Evolutionary conservation across 768 basidiomycete genomes (phyloP), one percentile per base, ranked within the genome.

Genomic region (Lactifluus echinatus): DNA sequence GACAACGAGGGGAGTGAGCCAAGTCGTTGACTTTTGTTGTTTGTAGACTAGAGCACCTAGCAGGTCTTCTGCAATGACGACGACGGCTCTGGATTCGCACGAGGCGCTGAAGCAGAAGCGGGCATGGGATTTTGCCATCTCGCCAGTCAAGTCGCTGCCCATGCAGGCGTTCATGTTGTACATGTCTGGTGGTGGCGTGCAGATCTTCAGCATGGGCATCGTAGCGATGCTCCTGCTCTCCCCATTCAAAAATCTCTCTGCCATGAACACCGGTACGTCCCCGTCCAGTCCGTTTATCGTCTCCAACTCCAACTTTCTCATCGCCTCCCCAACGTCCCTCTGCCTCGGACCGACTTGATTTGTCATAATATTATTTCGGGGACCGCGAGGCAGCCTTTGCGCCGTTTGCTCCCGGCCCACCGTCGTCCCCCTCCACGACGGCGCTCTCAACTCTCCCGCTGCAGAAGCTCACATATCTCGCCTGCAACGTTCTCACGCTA

Each of bases 121-220:
- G 26, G 91, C 91, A 42, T 90, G 91, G 87, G 89, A 92, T 60
- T 76, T 89, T 40, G 91, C 91, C 37, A 79, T 85, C 48, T 75
- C 81, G 3, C 93, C 93, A 1, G 90, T 89, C 33, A 96, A 97
- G 71, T 83, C 84, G 14, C 77, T 97, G 26, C 93, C 93, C 3
- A 96, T 96, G 94, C 93, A 97, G 67, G 92, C 87, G 4, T 88
- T 97, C 74, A 97, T 97, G 94, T 78, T 97, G 33, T 97, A 97
- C 80, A 95, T 97, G 89, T 94, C 93, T 21, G 94, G 94, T 34
- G 86, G 91, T 12, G 91, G 92, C 49, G 87, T 97, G 14, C 94
- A 97, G 71, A 87, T 97, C 42, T 96, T 97, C 71, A 94, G 92
- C 72, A 91, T 97, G 76, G 93, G 94, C 33, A 94, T 93, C 69